These are phyloP conservation scores for Ceratocystis harringtonii DNA, from an alignment of 2,329 filamentous ascomycete genomes.

Conservation along the genomic window DNA sequence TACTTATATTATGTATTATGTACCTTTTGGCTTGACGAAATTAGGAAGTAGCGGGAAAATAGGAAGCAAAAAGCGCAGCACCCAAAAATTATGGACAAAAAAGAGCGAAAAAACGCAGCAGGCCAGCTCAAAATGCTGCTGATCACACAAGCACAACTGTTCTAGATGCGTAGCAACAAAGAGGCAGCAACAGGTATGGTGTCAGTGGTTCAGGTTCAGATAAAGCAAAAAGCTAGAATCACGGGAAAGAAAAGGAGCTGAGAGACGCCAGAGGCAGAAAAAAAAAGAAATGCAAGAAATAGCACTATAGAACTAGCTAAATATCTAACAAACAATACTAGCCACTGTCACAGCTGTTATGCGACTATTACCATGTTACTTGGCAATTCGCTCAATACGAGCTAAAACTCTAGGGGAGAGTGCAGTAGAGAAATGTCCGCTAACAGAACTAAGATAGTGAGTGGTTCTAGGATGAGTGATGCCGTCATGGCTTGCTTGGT, in stretches of 20 bases:
- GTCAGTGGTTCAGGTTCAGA: neutral
- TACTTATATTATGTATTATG: neutral
- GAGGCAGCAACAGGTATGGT: neutral
- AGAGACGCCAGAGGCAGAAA: too few species aligned
- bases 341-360: neutral
- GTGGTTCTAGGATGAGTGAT: neutral
- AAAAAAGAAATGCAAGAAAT: neutral
- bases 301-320: neutral
- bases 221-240: neutral
- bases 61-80: conserved; percentile 4
- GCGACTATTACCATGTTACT: neutral
- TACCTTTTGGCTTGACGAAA: neutral
- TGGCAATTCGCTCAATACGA: neutral
- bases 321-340: neutral
- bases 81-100: neutral
- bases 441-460: too few species aligned
- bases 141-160: conserved; percentile 2
- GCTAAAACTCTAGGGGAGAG: neutral
- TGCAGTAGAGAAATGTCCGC: neutral
- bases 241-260: neutral
- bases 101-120: neutral
- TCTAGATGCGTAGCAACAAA: neutral
- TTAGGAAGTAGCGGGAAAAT: neutral
- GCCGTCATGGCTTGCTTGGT: neutral
- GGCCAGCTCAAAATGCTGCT: neutral